Evolutionary conservation across 2,329 filamentous ascomycete species (phyloP).

Genomic region (Pezicula rhizophila): DNA sequence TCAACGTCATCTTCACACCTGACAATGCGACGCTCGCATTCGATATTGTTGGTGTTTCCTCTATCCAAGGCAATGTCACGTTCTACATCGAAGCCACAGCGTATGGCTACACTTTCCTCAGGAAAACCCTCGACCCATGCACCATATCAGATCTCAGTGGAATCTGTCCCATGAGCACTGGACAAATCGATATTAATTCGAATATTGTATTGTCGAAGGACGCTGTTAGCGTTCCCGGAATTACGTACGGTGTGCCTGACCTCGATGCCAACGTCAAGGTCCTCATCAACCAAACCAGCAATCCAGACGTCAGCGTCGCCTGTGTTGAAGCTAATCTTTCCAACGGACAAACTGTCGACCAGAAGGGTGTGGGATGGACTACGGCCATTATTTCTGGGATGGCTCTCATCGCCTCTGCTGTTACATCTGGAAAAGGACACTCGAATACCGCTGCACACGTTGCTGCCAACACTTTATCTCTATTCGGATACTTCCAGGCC

Average conservation of each 20-base stretch:
- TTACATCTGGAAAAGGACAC: constrained; percentile 85
- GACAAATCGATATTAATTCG: constrained; percentile 71
- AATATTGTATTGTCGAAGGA: constrained; percentile 53
- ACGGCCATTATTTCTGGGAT: constrained; percentile 83
- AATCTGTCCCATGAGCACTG: constrained; percentile 86
- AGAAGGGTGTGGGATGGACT: constrained; percentile 82
- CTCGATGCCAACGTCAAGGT: constrained; percentile 81
- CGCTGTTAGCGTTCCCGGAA: constrained; percentile 64
- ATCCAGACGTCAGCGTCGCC: constrained; percentile 57
- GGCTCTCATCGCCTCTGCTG: constrained; percentile 75
- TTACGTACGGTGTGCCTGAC: constrained; percentile 86
- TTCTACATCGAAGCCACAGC: constrained; percentile 73
- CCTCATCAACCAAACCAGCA: constrained; percentile 65
- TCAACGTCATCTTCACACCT: constrained; percentile 77
- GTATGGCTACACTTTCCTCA: constrained; percentile 73
- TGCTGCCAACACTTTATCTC: constrained; percentile 82
- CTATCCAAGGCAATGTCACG: constrained; percentile 73
- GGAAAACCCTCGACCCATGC: constrained; percentile 70
- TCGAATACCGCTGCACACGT: constrained; percentile 93
- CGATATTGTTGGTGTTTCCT: constrained; percentile 75
- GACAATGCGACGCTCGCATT: constrained; percentile 67
- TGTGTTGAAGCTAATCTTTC: constrained; percentile 85
- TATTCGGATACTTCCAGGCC: constrained; percentile 91
- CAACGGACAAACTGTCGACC: constrained; percentile 87
- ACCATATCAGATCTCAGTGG: constrained; percentile 54